A percentile compares a stretch with the other conserved stretches of the same genome.
These are phyloP conservation scores for Diaporthe sp. DNA, from an alignment of 2,329 filamentous ascomycete genomes.

Conservation along the genomic window DNA sequence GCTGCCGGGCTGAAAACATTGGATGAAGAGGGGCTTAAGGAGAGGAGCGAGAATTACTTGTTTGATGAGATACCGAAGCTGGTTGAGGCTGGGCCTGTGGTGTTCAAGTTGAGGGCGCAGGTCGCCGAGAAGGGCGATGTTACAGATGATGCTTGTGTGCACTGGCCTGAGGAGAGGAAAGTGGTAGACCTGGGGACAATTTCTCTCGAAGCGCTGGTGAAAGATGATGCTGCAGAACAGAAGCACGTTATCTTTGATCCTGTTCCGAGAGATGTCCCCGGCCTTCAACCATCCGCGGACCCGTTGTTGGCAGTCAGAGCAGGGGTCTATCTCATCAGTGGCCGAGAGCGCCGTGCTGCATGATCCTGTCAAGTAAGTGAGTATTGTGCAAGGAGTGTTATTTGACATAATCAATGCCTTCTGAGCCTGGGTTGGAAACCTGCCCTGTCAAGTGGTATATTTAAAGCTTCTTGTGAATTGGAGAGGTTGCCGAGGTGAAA, in stretches of 20 bases:
- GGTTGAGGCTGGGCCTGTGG: slow-evolving; percentile 52
- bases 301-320: slow-evolving; percentile 69
- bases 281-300: slow-evolving; percentile 66
- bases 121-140: slow-evolving; percentile 51
- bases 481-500: background rate
- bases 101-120: slow-evolving; percentile 64
- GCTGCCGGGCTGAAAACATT: slow-evolving; percentile 57
- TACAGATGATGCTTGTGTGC: slow-evolving; percentile 46
- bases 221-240: slow-evolving; percentile 59
- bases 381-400: background rate
- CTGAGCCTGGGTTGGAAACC: background rate
- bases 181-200: slow-evolving; percentile 65
- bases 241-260: slow-evolving; percentile 71
- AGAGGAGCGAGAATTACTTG: slow-evolving; percentile 59
- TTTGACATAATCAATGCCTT: background rate
- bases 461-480: background rate
- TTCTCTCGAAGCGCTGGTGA: slow-evolving; percentile 56
- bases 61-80: slow-evolving; percentile 61
- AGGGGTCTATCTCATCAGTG: slow-evolving; percentile 68
- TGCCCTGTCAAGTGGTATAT: background rate
- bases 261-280: slow-evolving; percentile 63
- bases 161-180: slow-evolving; percentile 66
- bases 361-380: slow-evolving; percentile 1
- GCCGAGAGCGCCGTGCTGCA: slow-evolving; percentile 65
- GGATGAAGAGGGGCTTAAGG: slow-evolving; percentile 52